Base-by-base conservation (phyloP, 495 filamentous ascomycete species). In the Penicillium robsamsonii region DNA sequence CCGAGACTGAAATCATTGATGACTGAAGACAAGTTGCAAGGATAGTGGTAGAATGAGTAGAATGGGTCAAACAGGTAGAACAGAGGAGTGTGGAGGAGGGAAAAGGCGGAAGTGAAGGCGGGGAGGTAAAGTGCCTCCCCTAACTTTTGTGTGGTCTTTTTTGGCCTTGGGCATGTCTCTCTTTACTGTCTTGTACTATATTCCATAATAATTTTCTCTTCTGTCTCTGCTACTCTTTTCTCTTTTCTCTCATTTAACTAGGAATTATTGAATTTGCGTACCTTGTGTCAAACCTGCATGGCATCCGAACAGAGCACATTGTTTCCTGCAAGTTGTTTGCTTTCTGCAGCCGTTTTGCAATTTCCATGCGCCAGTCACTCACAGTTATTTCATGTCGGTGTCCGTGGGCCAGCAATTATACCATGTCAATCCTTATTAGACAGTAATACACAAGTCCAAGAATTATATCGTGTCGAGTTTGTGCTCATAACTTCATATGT, bases 401-500 rank as follows among this genome's bases (percentile, higher is more conserved):
- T 17, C 50, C 38, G 38, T 12, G 18, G 18, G 15, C 15, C 43
- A 20, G n/a, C 27, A 20, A 5, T 18, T 4, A 31, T 20, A 15
- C 8, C 13, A 37, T 38, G 20, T 18, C 13, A 37, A 37, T 37
- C n/a, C 13, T 37, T 17, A 17, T 17, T 8, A 17, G 15, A 8
- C 35, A 38, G 35, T 33, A 12, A 33, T 33, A 11, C 7, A 38
- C 35, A 38, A 38, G 35, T 24, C n/a, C 9, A 37, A 45, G 7
- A 12, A 38, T 38, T 25, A 60, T 51, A 50, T 56, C 58, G 46
- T 50, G 33, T 54, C 33, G 11, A 30, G 18, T 54, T 27, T 46
- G 46, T 35, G 10, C 49, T 58, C 55, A 37, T 59, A 46, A 40
- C 58, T 40, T 65, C 58, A 56, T 75, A 73, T 73, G 61, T 73